Evolutionary conservation across 257 asterid species (phyloP).

Genomic region (Coffea eugenioides): DNA sequence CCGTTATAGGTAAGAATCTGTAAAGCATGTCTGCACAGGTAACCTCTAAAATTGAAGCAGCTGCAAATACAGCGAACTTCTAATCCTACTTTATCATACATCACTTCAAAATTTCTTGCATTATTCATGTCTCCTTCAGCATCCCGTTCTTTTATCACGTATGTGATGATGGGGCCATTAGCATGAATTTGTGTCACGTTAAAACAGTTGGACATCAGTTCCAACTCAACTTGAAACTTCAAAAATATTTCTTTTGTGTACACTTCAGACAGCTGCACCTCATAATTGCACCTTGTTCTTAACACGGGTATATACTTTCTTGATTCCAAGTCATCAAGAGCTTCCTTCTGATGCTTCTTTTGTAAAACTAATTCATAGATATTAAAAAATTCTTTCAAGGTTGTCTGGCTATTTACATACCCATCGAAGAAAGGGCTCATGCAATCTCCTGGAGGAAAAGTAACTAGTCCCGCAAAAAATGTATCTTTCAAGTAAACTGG

Average conservation of each 20-base stretch:
- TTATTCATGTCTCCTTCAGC: slow-evolving; percentile 15
- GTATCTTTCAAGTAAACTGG: slow-evolving; percentile 39
- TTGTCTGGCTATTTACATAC: slow-evolving; percentile 28
- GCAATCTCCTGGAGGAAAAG: slow-evolving; percentile 22
- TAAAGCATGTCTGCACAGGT: slow-evolving; percentile 38
- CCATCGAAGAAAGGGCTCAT: slow-evolving; percentile 29
- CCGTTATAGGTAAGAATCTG: slow-evolving; percentile 27
- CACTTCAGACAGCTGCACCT: slow-evolving; percentile 31
- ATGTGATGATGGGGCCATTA: slow-evolving; percentile 29
- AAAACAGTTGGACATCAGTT: slow-evolving; percentile 26
- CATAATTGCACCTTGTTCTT: slow-evolving; percentile 31
- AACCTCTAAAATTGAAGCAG: slow-evolving; percentile 40
- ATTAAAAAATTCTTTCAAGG: slow-evolving; percentile 34
- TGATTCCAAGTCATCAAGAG: slow-evolving; percentile 34
- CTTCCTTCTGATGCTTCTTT: slow-evolving; percentile 31
- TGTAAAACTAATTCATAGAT: slow-evolving; percentile 25
- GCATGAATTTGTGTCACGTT: slow-evolving; percentile 29
- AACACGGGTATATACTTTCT: slow-evolving; percentile 15
- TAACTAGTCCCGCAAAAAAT: slow-evolving; percentile 31
- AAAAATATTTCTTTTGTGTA: slow-evolving; percentile 35
- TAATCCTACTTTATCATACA: slow-evolving; percentile 25
- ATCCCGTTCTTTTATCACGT: slow-evolving; percentile 30
- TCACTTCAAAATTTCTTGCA: slow-evolving; percentile 27
- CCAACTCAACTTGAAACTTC: slow-evolving; percentile 30
- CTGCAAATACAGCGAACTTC: slow-evolving; percentile 39